Base-by-base conservation (phyloP, 2,329 filamentous ascomycete species). In the Trichoderma harzianum region DNA sequence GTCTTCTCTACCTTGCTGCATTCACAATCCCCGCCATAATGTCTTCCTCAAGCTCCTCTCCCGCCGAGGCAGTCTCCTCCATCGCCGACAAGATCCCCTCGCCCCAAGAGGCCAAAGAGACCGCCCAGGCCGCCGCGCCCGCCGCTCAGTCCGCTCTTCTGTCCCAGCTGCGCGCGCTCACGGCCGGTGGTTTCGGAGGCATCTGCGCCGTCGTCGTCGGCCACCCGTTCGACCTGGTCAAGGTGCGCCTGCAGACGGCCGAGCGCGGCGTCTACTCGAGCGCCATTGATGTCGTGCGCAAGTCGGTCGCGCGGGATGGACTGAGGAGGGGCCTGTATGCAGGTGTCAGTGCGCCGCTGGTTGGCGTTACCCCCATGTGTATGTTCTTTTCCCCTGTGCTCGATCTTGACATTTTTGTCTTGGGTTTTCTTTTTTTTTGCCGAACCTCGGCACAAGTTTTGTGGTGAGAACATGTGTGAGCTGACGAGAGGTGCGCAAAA, bases 321-420 rank as follows among this genome's bases (percentile, higher is more conserved):
- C 81, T 97, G 76, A 78, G 83, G 73, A 84, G 93, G 82, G 96
- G 96, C 10, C 82, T 99, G 74, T 99, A 99, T 82, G 96, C 96
- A n/a, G 96, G 96, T 81, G 95, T 99, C 60, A 96, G 93, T 76
- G 96, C 96, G 77, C 96, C 96, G 58, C 85, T 99, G 74, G 93
- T 98, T 11, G 96, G 96, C 69, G 96, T 99, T 18, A 99, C 96
- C 73, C 96, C 96, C 70, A 99, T 99, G 96, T 99, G 95, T 98
- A 88, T 84, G 95, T 89, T 51, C 7, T 36, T 53, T 7, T 51
- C 14, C 32, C 47, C 6, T 43, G 7, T 26, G 7, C 7, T 63
- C 6, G 4, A 30, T 39, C 16, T 51, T 43, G 39, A 43, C 16
- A 18, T 18, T 7, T 7, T 39, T 30, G n/a, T 1, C 53, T 43